A percentile compares a stretch with the other conserved stretches of the same genome.
These are phyloP conservation scores for Afroboletus lepidellus DNA, from an alignment of 1,284 basidiomycete species.

Conservation along the genomic window DNA sequence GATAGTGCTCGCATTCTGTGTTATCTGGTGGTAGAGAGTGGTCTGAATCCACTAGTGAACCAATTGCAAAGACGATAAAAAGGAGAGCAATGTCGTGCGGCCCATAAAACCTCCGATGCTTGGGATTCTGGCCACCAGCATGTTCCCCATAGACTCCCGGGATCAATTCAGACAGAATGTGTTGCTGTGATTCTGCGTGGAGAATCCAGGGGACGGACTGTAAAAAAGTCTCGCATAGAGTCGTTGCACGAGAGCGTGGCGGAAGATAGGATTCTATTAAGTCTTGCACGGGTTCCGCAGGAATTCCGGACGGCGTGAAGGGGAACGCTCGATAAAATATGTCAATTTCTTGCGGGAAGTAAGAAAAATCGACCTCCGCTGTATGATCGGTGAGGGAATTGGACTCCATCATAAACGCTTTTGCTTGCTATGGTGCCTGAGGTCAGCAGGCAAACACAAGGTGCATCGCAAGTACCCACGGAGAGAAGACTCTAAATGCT, in stretches of 20 bases:
- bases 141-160: constrained; percentile 42
- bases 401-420: constrained; percentile 12
- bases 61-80: constrained; percentile 50
- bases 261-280: constrained; percentile 47
- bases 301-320: constrained; percentile 38
- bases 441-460: background rate
- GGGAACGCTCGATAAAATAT: constrained; percentile 43
- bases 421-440: constrained; percentile 15
- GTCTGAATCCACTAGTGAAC: constrained; percentile 50
- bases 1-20: constrained; percentile 54
- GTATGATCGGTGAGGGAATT: constrained; percentile 19
- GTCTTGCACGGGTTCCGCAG: constrained; percentile 32
- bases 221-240: constrained; percentile 47
- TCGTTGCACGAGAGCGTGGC: constrained; percentile 38
- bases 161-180: constrained; percentile 45
- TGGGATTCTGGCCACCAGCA: background rate
- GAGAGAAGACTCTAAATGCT: constrained; percentile 36
- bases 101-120: constrained; percentile 35
- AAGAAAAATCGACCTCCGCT: constrained; percentile 41
- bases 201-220: constrained; percentile 57
- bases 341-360: constrained; percentile 43
- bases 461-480: constrained; percentile 34
- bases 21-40: constrained; percentile 48
- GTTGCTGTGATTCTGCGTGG: constrained; percentile 45
- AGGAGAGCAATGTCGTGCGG: constrained; percentile 52